Base-by-base conservation (phyloP, 2,329 filamentous ascomycete genomes). In the Nothophaeocryptopus gaeumannii region DNA sequence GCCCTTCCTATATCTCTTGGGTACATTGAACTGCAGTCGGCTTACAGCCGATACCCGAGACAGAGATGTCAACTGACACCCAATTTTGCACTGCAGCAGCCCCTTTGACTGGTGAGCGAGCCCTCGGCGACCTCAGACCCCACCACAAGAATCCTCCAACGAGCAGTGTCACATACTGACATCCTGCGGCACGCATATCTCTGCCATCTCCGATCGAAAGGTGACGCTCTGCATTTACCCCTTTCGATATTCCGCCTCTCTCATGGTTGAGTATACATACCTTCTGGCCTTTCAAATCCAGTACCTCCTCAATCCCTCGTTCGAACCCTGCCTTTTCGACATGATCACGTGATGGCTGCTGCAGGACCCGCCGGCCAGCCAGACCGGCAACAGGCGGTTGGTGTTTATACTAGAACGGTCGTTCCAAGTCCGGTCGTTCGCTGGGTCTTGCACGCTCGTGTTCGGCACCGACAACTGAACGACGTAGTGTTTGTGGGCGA, bases 401-500 rank as follows among this genome's bases (percentile, higher is more conserved):
- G 89, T 3, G 65, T 97, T 30, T 75, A 97, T 39, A 89, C 89
- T 1, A 84, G 81, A 63, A 96, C 91, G 0, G 67, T 95, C 29
- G 75, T 92, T 43, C 80, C 84, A 45, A 95, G 88, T 55, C 87
- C 91, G 1, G 74, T 86, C 32, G 79, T 86, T 48, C 85, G 85
- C 63, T 86, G 81, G 74, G 85, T 96, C 37, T 73, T 96, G 11
- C 88, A 90, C 10, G 88, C 85, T n/a, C 82, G 85, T 52, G 75
- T 97, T 51, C 80, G 91, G 50, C 84, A 84, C 47, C 75, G 77
- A 44, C 70, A 77, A 37, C 76, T 83, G 53, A 90, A 93, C 59
- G 91, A 97, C 72, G 82, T 96, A 56, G 85, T 91, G 33, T 89
- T 96, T 61, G 79, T 99, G 50, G 88, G 90, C 46, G 86, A 95